Evolutionary conservation across 331 rosid genomes (phyloP).

Genomic region (Quercus tomentella): DNA sequence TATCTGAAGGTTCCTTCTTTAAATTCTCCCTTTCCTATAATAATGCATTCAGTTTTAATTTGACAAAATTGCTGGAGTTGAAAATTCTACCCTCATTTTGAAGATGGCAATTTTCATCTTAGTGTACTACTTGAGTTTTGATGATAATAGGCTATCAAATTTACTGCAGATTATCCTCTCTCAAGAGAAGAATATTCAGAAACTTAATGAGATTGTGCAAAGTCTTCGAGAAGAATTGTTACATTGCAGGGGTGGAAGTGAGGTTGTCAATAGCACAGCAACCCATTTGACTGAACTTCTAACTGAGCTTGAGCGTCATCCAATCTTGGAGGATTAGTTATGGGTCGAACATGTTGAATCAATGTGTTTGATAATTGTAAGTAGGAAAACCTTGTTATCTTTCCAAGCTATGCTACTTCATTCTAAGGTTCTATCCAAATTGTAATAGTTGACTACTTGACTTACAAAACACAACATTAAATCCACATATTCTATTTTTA

Average conservation of each 20-base stretch:
- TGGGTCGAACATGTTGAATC: not conserved
- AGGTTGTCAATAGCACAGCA: not conserved
- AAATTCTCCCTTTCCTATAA: not conserved
- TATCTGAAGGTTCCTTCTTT: not conserved
- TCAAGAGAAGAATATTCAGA: conserved; percentile 23
- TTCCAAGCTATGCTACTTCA: conserved; percentile 15
- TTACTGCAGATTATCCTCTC: conserved; percentile 24
- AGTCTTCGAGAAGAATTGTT: conserved; percentile 18
- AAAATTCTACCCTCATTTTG: not conserved
- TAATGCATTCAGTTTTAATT: not conserved
- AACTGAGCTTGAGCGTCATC: conserved; percentile 10
- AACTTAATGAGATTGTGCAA: conserved; percentile 12
- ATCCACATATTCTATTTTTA: not conserved
- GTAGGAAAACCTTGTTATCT: conserved; percentile 21
- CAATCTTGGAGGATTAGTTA: conserved; percentile 18
- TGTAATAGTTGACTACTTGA: not conserved
- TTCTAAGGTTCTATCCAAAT: not conserved
- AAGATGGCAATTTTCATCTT: not conserved
- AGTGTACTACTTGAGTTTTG: not conserved
- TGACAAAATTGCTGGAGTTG: not conserved
- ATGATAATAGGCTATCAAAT: not conserved
- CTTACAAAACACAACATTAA: not conserved
- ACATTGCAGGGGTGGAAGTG: conserved; percentile 12
- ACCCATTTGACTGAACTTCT: conserved; percentile 5
- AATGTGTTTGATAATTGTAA: conserved; percentile 15